Base-by-base conservation (phyloP, 208 protist species). In the Trypanosoma grayi region DNA sequence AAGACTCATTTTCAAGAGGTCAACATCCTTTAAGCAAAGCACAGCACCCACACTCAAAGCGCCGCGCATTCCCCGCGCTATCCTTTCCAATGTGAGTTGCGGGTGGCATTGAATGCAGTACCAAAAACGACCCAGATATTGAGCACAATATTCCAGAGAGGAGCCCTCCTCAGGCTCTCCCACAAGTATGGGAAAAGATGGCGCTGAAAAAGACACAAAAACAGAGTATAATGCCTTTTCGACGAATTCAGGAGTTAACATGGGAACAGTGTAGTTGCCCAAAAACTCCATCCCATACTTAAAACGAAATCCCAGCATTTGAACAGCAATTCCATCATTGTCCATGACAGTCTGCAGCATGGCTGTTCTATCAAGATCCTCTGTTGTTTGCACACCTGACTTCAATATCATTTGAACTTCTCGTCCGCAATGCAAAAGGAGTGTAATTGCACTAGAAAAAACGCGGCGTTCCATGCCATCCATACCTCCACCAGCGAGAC, bases 211-310 rank as follows among this genome's bases (percentile, higher is more conserved):
- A 9, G 66, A 65, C 4, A 72, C 2, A 48, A 72, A 56, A 39
- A 65, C 16, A 33, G 46, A 50, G 28, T 50, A 71, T 20, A 80
- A 53, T 43, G 44, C 48, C 10, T 62, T 72, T 59, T 72, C 68
- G 24, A 80, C 43, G 39, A 65, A 69, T 34, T 66, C 54, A n/a
- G 69, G 55, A 39, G 68, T 65, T 59, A 92, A 70, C 33, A 89
- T 50, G 14, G 79, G 70, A 24, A 76, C 16, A 20, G 31, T 58
- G 39, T 77, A 65, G 60, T 87, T 80, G 22, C 90, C 90, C n/a
- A 86, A 46, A 67, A 93, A 92, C 60, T 95, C 90, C 40, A 87
- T 75, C 20, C 86, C 90, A 70, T 95, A 90, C 14, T 66, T 47
- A 37, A 86, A 61, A 14, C 53, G 46, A 43, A 85, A 64, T 16